These are phyloP conservation scores for Penicillium crustosum DNA, from an alignment of 2,329 filamentous ascomycete genomes.

Conservation along the genomic window DNA sequence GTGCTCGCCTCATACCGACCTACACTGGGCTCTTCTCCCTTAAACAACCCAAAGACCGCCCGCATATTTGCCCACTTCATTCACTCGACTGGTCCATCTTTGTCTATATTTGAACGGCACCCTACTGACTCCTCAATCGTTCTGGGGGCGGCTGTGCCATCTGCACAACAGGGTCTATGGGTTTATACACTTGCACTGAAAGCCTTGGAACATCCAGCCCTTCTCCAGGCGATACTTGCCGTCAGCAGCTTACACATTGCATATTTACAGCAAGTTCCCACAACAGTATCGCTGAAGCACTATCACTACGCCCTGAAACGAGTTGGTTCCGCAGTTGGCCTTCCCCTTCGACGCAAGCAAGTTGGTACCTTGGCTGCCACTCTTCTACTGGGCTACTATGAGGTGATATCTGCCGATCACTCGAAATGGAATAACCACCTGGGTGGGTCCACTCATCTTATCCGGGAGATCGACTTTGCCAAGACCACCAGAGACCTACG, in stretches of 20 bases:
- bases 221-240: slow-evolving; percentile 88
- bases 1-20: slow-evolving; percentile 66
- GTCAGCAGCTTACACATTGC: slow-evolving; percentile 85
- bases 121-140: slow-evolving; percentile 69
- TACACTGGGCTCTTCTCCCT: slow-evolving; percentile 65
- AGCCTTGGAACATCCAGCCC: slow-evolving; percentile 77
- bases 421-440: slow-evolving; percentile 94
- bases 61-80: slow-evolving; percentile 90
- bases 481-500: slow-evolving; percentile 71
- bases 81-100: slow-evolving; percentile 77
- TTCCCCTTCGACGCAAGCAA: slow-evolving; percentile 67
- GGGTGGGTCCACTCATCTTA: slow-evolving; percentile 75
- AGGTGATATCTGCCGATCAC: slow-evolving; percentile 92
- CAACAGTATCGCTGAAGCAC: slow-evolving; percentile 82
- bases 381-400: slow-evolving; percentile 83
- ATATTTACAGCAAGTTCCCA: slow-evolving; percentile 70
- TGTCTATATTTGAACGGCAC: slow-evolving; percentile 85
- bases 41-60: slow-evolving; percentile 77
- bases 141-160: slow-evolving; percentile 62
- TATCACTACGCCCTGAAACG: slow-evolving; percentile 83
- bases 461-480: slow-evolving; percentile 77
- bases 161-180: slow-evolving; percentile 60
- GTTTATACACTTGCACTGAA: slow-evolving; percentile 79
- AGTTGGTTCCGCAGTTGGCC: slow-evolving; percentile 72
- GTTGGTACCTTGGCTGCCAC: slow-evolving; percentile 85